Base-by-base conservation (phyloP, 768 basidiomycete species). In the Kwoniella europaea region DNA sequence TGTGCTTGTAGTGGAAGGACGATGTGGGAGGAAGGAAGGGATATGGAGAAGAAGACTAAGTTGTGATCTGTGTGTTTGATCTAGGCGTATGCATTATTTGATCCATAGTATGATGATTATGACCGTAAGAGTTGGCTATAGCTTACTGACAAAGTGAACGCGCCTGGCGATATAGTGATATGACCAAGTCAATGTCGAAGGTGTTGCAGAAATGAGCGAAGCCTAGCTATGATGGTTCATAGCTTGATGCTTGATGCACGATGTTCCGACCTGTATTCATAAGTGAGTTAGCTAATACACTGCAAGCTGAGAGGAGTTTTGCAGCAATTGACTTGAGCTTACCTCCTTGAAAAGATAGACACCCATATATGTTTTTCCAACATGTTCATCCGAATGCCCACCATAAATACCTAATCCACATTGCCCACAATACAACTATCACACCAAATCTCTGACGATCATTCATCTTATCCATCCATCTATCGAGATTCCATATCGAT, bases 21-120 rank as follows among this genome's bases (percentile, higher is more conserved):
- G 10, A 82, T 83, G 81, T 83, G 82, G 82, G 82, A 83, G 68
- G 82, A 83, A 70, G 81, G 81, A 5, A 71, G 82, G 55, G 80
- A 80, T 42, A 80, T 81, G 80, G 81, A 82, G 57, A 78, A 72
- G 57, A 80, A 77, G 59, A 61, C 59, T 3, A 61, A 61, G 71
- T 52, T 68, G 42, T 68, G 18, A 18, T 13, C 12, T 4, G 12
- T 50, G 46, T 13, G 13, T 13, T 10, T 50, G 46, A 50, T 12
- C 0, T 18, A 15, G 18, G 18, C 4, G 12, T 16, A 50, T 50
- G 10, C 46, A 50, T 50, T 50, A 4, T 6, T 16, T 50, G 46
- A 4, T 50, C 35, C 35, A 35, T 35, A 1, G 35, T 35, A 7
- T 35, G 35, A 35, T 35, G 7, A 6, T 35, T 1, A 35, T 35